Evolutionary conservation across 345 rosid species (phyloP).

Genomic region (Cardamine resedifolia): DNA sequence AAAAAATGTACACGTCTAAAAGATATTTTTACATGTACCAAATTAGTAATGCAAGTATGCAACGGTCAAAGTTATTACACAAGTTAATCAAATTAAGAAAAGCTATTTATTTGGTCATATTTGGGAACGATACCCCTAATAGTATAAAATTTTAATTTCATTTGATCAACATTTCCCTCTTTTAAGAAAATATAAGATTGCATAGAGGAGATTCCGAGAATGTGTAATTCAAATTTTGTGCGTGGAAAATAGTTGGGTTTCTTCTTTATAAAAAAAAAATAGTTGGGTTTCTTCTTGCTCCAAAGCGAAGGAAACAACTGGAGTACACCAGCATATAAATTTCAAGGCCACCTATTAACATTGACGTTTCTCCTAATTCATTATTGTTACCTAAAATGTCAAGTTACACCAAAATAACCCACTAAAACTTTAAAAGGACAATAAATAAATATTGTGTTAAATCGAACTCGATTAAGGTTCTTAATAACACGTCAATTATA

Average conservation of each 20-base stretch:
- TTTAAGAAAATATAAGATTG: not conserved
- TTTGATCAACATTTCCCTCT: not conserved
- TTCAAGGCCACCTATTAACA: slow-evolving; percentile 32
- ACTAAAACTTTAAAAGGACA: not conserved
- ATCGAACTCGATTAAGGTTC: slow-evolving; percentile 29
- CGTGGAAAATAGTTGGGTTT: not conserved
- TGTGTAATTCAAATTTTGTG: not conserved
- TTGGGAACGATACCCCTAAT: no score
- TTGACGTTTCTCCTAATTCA: slow-evolving; percentile 31
- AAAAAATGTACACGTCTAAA: not conserved
- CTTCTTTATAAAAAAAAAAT: no score
- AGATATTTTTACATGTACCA: not conserved
- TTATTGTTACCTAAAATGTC: slow-evolving; percentile 3
- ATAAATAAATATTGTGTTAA: not conserved
- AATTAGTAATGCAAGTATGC: not conserved
- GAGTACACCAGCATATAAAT: slow-evolving; percentile 10
- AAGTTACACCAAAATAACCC: slow-evolving; percentile 8
- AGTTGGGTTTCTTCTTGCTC: slow-evolving; percentile 29
- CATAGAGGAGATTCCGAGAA: not conserved
- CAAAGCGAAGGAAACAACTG: slow-evolving; percentile 37
- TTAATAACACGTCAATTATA: slow-evolving; percentile 8
- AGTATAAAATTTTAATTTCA: not conserved
- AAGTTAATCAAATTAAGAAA: not conserved
- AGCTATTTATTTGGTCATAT: not conserved
- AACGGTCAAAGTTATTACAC: not conserved